Conservation (phyloP, 129 eudicot species). For the Centaurea solstitialis region DNA sequence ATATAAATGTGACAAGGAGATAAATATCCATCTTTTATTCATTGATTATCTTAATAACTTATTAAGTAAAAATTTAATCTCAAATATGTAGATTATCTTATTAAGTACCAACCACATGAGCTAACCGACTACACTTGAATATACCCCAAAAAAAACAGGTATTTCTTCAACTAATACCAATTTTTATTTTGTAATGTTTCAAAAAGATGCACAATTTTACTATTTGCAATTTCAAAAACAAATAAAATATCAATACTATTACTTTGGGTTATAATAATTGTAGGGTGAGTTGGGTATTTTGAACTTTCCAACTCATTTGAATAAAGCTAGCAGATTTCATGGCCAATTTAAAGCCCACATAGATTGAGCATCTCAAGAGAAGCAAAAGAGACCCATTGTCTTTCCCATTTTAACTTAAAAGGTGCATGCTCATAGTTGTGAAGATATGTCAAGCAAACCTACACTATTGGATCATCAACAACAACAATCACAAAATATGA, state of each 20-base stretch:
- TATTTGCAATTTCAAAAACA: no score
- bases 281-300: conserved; percentile 28
- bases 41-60: no score
- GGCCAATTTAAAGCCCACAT: conserved; percentile 24
- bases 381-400: conserved; percentile 27
- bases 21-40: no score
- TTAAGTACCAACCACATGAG: background rate
- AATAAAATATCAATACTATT: background rate
- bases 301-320: conserved; percentile 38
- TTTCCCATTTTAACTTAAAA: background rate
- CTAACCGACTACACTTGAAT: background rate
- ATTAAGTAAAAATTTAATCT: background rate
- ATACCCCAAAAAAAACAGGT: background rate
- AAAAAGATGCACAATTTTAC: no score
- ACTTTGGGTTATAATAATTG: background rate
- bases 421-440: conserved; percentile 2
- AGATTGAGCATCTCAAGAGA: conserved; percentile 40
- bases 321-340: conserved; percentile 3
- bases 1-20: no score
- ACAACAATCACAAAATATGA: conserved; percentile 26
- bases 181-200: no score
- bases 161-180: no score
- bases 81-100: background rate
- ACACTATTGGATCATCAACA: conserved; percentile 46
- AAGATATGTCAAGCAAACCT: conserved; percentile 34